Conservation (phyloP, 257 asterid species). For the Solanum neorickii region DNA sequence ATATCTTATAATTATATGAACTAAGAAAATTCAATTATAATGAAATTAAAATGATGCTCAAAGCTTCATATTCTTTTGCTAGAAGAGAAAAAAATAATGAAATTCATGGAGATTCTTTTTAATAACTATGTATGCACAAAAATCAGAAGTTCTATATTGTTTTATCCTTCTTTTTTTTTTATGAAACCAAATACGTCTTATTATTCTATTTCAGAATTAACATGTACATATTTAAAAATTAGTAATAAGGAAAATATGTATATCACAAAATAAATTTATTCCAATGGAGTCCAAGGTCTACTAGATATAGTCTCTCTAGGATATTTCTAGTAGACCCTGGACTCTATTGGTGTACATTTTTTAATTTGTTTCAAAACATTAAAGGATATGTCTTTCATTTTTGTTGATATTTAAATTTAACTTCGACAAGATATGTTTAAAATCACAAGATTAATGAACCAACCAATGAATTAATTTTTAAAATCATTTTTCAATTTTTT, state of each 20-base stretch:
- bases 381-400: too few species aligned
- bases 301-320: background rate
- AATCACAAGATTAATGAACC: background rate
- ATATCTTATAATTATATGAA: background rate
- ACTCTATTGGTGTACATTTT: too few species aligned
- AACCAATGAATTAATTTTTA: background rate
- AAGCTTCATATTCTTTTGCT: background rate
- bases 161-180: background rate
- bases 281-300: background rate
- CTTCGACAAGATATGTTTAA: too few species aligned
- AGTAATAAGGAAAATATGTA: background rate
- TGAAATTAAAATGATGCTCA: background rate
- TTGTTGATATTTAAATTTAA: too few species aligned
- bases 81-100: background rate
- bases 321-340: too few species aligned
- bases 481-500: background rate
- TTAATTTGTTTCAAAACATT: too few species aligned
- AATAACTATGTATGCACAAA: background rate
- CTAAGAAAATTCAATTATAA: background rate
- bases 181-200: background rate
- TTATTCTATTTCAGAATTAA: background rate
- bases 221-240: background rate
- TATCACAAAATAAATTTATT: background rate
- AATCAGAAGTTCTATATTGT: background rate
- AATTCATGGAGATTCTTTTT: background rate